Evolutionary conservation across 1,284 basidiomycete species (phyloP).

Genomic region (Termitomyces sp.): DNA sequence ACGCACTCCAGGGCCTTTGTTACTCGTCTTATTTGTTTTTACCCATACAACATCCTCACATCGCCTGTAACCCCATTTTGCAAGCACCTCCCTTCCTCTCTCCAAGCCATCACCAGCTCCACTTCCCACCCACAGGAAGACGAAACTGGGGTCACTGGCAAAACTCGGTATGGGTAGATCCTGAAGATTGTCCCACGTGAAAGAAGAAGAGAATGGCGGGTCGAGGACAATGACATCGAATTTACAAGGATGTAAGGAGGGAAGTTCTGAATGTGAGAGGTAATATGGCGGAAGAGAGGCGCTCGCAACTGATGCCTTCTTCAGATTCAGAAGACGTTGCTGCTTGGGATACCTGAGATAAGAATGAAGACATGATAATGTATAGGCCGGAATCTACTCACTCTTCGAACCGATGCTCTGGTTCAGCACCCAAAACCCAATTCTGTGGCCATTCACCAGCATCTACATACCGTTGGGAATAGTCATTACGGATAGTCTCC

Average conservation of each 20-base stretch:
- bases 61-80: constrained; percentile 91
- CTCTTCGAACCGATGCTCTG: constrained; percentile 89
- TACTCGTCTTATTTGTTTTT: constrained; percentile 76
- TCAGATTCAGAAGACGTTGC: constrained; percentile 73
- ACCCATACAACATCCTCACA: constrained; percentile 99
- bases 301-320: constrained; percentile 64
- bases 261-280: constrained; percentile 56
- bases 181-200: constrained; percentile 81
- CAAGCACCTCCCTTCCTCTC: constrained; percentile 84
- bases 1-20: constrained; percentile 70
- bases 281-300: constrained; percentile 64
- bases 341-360: constrained; percentile 82
- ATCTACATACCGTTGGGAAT: constrained; percentile 86
- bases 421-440: constrained; percentile 83
- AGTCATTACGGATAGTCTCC: constrained; percentile 94
- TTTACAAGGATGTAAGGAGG: constrained; percentile 56
- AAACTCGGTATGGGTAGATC: constrained; percentile 80
- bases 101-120: constrained; percentile 91
- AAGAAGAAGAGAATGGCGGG: constrained; percentile 79
- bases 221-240: constrained; percentile 95
- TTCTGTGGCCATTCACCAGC: constrained; percentile 89
- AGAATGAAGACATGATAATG: background rate
- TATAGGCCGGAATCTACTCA: constrained; percentile 39
- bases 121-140: constrained; percentile 96
- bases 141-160: constrained; percentile 87